Evolutionary conservation across 306 rosid genomes (phyloP), one percentile per base, ranked within the genome.

Genomic region (peach (Prunus persica)): DNA sequence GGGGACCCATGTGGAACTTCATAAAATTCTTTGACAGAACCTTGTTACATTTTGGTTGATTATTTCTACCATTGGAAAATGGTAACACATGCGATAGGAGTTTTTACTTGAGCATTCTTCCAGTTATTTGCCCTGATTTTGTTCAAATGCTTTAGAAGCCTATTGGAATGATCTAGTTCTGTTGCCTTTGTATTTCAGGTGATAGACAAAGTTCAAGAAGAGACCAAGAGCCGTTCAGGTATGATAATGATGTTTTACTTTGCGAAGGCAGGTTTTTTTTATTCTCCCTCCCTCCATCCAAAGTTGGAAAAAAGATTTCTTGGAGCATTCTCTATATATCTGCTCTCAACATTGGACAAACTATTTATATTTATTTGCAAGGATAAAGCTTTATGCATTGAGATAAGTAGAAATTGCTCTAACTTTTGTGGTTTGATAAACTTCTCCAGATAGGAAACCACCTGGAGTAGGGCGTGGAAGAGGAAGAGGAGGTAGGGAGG

Each of bases 381-480:
- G 18, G 9, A 12, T 60, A 5, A 7, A 20, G 67, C 52, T 57
- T 45, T 45, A n/a, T 57, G 22, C 19, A 58, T 62, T 69, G 14
- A 50, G 56, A 32, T 56, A 46, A 32, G 75, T 30, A 71, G 55
- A 51, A 18, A 60, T 45, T 46, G 28, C 22, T 64, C 61, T 75
- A 28, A 28, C 55, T 2, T 65, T 72, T 50, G 52, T 43, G 22
- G 24, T 52, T 64, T 47, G 46, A 32, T 77, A 24, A 73, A 73
- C 64, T 34, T 70, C 49, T 74, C 65, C 79, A 96, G 98, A 96
- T 77, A 91, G 99, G 76, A 96, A 89, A 81, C 99, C 99, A 38
- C 99, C 93, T 77, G 96, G 97, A 28, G 97, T 96, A 61, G 99
- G 99, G 11, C 98, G 97, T 18, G 98, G 99, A 67, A 92, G 99